These are phyloP conservation scores for Penstemon davidsonii DNA, from an alignment of 257 asterid genomes.

Conservation along the genomic window DNA sequence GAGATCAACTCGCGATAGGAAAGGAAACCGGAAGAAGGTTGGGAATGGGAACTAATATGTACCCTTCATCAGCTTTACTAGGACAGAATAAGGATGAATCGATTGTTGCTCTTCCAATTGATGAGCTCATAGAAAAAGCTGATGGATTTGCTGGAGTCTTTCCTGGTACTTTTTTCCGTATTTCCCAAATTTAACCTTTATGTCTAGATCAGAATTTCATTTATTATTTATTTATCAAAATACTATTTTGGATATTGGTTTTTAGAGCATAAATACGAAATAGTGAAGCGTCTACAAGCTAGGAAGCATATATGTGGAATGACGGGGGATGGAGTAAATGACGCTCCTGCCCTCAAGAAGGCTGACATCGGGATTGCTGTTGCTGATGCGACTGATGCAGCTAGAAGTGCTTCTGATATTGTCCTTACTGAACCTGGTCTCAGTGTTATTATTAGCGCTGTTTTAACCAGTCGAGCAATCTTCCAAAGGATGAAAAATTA, in stretches of 20 bases:
- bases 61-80: conserved; percentile 91
- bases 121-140: conserved; percentile 95
- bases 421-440: conserved; percentile 99
- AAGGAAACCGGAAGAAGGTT: conserved; percentile 95
- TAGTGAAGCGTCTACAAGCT: conserved; percentile 95
- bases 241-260: conserved; percentile 18
- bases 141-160: conserved; percentile 99
- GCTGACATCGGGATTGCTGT: conserved; percentile 99
- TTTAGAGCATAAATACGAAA: conserved; percentile 94
- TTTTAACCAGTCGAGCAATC: conserved; percentile 92
- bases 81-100: conserved; percentile 98
- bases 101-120: conserved; percentile 85
- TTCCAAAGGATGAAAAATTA: conserved; percentile 98
- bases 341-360: conserved; percentile 96
- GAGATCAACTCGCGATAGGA: conserved; percentile 97
- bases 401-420: conserved; percentile 98
- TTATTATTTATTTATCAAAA: conserved; percentile 7
- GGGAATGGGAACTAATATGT: conserved; percentile 99
- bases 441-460: conserved; percentile 98
- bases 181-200: conserved; percentile 5
- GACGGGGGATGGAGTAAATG: conserved; percentile 99
- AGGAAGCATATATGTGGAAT: conserved; percentile 97
- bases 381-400: conserved; percentile 99
- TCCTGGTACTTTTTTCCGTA: conserved; percentile 57
- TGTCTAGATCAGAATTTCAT: not conserved